Evolutionary conservation across 352 stramenopile genomes (phyloP), one percentile per base, ranked within the genome.

Genomic region (Phytophthora idaei): DNA sequence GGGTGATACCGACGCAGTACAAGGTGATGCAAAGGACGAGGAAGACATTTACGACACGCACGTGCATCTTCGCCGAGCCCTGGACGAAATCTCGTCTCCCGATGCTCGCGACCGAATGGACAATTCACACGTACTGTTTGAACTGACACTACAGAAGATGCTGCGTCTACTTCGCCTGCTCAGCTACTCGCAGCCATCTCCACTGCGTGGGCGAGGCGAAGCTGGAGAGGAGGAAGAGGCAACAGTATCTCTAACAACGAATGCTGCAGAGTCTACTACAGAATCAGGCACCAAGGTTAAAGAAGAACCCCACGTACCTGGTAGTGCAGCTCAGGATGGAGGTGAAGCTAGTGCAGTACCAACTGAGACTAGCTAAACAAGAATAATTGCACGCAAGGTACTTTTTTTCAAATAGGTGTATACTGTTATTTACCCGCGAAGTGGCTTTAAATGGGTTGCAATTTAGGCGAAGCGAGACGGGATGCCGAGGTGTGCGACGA

Each of bases 101-200:
- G 84, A 93, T 48, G 77, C 83, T 10, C 78, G 85, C 14, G 84
- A 93, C 45, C 83, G 83, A 42, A 89, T 94, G 74, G 80, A 88
- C 51, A 87, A 89, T 55, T 88, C 82, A 25, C 90, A 93, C 51
- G 80, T 93, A n/a, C 64, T 92, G n/a, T 90, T 93, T 48, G 86
- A 94, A 71, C 80, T 81, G 55, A 87, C 80, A 25, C 61, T 93
- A 36, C 80, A 83, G 50, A 93, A 94, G 52, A 59, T 92, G 66
- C 61, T 93, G 51, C 79, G 78, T 34, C 53, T 94, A 31, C 66
- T 94, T 55, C 80, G 84, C 2, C 61, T 94, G 32, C 83, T 93
- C 28, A 93, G 83, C 60, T 92, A 90, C 61, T 90, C 86, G 28
- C 78, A 86, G 53, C 82, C 82, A 47, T 45, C 36, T 41, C 29